Evolutionary conservation across 1,139 yeast species (phyloP).

Genomic region (Magnusiomyces paraingens): DNA sequence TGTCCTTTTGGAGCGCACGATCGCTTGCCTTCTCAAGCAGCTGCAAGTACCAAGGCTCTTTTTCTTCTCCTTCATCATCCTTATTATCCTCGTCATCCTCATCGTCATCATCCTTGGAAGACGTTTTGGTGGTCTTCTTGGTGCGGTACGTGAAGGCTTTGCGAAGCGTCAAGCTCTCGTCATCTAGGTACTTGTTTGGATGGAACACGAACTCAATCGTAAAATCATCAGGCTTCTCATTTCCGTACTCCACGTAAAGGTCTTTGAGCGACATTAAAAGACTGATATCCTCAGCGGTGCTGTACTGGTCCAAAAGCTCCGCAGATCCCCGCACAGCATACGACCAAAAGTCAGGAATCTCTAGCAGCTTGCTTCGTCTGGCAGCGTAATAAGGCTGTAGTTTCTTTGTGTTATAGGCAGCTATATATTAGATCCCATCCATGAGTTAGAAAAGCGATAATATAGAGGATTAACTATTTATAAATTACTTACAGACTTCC

Average conservation of each 20-base stretch:
- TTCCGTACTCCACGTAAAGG: slow-evolving; percentile 30
- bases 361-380: slow-evolving; percentile 28
- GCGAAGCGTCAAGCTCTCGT: slow-evolving; percentile 19
- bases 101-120: slow-evolving; percentile 1
- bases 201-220: slow-evolving; percentile 31
- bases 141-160: slow-evolving; percentile 25
- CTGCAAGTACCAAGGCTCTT: slow-evolving; percentile 14
- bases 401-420: slow-evolving; percentile 18
- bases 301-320: slow-evolving; percentile 28
- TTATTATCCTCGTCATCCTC: slow-evolving; percentile 19
- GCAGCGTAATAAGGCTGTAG: slow-evolving; percentile 32
- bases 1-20: background rate
- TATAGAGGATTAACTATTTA: background rate
- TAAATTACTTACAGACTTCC: slow-evolving; percentile 2
- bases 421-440: background rate
- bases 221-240: slow-evolving; percentile 28
- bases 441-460: background rate
- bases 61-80: slow-evolving; percentile 21
- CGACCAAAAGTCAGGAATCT: slow-evolving; percentile 37
- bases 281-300: slow-evolving; percentile 31
- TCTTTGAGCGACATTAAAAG: slow-evolving; percentile 29
- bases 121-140: slow-evolving; percentile 13
- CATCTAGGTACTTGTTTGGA: slow-evolving; percentile 31
- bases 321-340: slow-evolving; percentile 29
- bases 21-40: slow-evolving; percentile 13